Evolutionary conservation across 495 filamentous ascomycete species (phyloP).

Genomic region (Parachaetomium inaequale): DNA sequence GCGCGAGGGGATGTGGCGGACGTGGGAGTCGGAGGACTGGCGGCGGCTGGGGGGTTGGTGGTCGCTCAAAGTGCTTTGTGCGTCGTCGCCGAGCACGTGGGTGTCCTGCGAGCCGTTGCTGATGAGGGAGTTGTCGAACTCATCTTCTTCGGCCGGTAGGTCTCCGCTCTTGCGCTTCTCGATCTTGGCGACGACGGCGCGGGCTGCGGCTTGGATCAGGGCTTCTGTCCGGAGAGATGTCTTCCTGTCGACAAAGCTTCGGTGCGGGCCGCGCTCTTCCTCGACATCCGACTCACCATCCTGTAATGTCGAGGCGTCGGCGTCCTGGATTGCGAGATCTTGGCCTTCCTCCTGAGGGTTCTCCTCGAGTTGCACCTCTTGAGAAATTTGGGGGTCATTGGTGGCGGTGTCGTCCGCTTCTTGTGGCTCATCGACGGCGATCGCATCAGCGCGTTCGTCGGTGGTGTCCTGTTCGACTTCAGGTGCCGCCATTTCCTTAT

Average conservation of each 20-base stretch:
- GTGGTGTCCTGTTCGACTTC: too few species aligned
- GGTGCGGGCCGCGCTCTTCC: background rate
- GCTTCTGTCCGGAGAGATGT: conserved; percentile 36
- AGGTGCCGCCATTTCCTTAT: background rate
- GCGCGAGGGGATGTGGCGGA: conserved; percentile 24
- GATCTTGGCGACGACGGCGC: conserved; percentile 39
- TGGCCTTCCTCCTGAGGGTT: background rate
- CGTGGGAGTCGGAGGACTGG: conserved; percentile 20
- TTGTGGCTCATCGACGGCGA: background rate
- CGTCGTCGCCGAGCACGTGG: conserved; percentile 24
- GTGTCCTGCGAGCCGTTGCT: conserved; percentile 34
- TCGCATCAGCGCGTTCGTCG: background rate
- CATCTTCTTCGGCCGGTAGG: conserved; percentile 9
- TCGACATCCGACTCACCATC: background rate
- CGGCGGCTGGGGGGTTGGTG: conserved; percentile 17
- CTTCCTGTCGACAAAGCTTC: conserved; percentile 18
- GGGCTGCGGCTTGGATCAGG: conserved; percentile 44
- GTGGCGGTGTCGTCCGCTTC: background rate
- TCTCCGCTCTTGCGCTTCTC: conserved; percentile 27
- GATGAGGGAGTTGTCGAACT: conserved; percentile 34
- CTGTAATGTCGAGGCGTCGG: background rate
- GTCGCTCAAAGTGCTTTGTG: conserved; percentile 8
- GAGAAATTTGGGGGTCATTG: background rate
- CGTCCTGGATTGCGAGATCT: background rate
- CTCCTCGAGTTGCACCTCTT: background rate